These are phyloP conservation scores for Scutellaria barbata DNA, from an alignment of 257 asterid genomes.

Conservation along the genomic window DNA sequence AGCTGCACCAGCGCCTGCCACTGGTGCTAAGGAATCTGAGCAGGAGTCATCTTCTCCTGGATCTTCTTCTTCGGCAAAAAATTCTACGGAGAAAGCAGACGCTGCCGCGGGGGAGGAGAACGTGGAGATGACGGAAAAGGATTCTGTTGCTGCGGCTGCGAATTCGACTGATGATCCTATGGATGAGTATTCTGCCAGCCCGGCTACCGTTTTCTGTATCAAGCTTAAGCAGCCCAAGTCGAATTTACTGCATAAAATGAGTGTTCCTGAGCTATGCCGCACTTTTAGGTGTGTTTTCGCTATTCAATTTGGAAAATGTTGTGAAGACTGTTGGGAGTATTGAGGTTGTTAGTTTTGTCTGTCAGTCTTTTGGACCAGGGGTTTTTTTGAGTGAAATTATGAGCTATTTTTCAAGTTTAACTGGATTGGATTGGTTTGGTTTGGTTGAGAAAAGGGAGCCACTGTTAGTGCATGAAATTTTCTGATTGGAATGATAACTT, in stretches of 20 bases:
- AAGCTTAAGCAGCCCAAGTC: conserved; percentile 82
- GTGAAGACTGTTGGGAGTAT: neutral
- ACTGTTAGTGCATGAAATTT: conserved; percentile 5
- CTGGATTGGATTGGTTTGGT: conserved; percentile 17
- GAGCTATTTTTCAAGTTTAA: neutral
- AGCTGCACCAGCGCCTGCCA: conserved; percentile 38
- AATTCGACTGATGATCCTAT: conserved; percentile 57
- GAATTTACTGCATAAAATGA: conserved; percentile 86
- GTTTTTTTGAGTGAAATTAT: conserved; percentile 13
- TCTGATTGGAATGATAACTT: neutral
- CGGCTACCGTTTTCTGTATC: conserved; percentile 79
- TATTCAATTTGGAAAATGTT: conserved; percentile 9
- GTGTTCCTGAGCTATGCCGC: conserved; percentile 98
- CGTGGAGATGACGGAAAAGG: conserved; percentile 58
- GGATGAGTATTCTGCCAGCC: conserved; percentile 65
- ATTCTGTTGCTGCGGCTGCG: conserved; percentile 37
- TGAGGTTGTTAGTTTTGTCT: conserved; percentile 11
- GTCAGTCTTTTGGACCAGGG: conserved; percentile 9
- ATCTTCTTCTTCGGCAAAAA: conserved; percentile 45
- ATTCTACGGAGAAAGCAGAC: conserved; percentile 40
- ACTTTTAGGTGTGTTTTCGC: conserved; percentile 70
- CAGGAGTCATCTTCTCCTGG: conserved; percentile 55
- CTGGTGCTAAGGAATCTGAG: conserved; percentile 54
- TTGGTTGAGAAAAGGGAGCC: conserved; percentile 6
- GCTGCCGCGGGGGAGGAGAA: conserved; percentile 47